Evolutionary conservation across 192 early-diverging fungal genomes (phyloP).

Genomic region (Chytriomyces confervae): DNA sequence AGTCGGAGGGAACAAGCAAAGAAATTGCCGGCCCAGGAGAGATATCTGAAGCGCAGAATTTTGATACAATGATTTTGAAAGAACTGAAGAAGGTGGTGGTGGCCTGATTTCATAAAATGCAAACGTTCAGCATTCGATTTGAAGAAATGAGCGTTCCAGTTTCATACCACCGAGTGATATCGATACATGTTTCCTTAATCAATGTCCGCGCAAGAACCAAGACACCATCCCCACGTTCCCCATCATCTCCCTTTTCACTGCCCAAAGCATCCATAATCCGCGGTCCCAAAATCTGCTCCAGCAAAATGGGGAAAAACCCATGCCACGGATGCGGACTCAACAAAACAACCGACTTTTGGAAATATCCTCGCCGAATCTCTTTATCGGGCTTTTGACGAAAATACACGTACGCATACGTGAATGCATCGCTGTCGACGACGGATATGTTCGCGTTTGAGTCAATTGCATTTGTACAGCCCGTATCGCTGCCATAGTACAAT

Average conservation of each 20-base stretch:
- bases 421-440: slow-evolving; percentile 59
- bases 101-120: slow-evolving; percentile 41
- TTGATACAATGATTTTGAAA: slow-evolving; percentile 41
- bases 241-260: slow-evolving; percentile 30
- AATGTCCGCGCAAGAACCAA: slow-evolving; percentile 53
- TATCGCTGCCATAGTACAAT: slow-evolving; percentile 35
- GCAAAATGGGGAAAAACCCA: slow-evolving; percentile 80
- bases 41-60: slow-evolving; percentile 40
- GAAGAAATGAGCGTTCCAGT: slow-evolving; percentile 6
- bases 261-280: slow-evolving; percentile 76
- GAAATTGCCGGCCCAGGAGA: slow-evolving; percentile 33
- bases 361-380: slow-evolving; percentile 84
- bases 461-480: background rate
- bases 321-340: slow-evolving; percentile 88
- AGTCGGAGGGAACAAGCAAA: slow-evolving; percentile 57
- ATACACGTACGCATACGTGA: slow-evolving; percentile 88
- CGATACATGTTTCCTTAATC: slow-evolving; percentile 81
- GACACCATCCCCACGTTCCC: slow-evolving; percentile 22
- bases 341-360: slow-evolving; percentile 89
- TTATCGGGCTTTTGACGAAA: slow-evolving; percentile 91
- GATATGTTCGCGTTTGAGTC: background rate
- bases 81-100: slow-evolving; percentile 44
- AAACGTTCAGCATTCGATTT: background rate
- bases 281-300: slow-evolving; percentile 72
- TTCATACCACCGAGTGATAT: slow-evolving; percentile 79